These are phyloP conservation scores for Chaetomium globosum DNA, from an alignment of 2,329 filamentous ascomycete species.

Conservation along the genomic window DNA sequence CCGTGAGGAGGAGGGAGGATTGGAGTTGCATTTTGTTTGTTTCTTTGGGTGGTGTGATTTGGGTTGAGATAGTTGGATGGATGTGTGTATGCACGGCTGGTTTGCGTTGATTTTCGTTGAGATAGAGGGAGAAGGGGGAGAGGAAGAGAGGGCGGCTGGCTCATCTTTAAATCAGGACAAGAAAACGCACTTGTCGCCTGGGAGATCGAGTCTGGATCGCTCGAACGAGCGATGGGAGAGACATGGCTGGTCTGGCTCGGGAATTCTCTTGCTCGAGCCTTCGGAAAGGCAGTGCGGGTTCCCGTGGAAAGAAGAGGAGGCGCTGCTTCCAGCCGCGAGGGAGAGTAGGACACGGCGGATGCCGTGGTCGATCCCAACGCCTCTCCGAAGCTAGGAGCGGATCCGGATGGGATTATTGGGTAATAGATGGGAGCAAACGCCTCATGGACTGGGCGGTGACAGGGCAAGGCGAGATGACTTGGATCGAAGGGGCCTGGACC, in stretches of 20 bases:
- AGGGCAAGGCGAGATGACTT: slow-evolving; percentile 14
- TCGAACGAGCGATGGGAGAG: not conserved
- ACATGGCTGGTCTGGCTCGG: slow-evolving; percentile 18
- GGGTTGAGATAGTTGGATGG: not conserved
- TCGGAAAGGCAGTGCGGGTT: slow-evolving; percentile 18
- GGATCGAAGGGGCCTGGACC: slow-evolving; percentile 17
- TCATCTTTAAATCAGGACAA: slow-evolving; percentile 4
- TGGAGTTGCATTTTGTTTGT: slow-evolving; percentile 32
- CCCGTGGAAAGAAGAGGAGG: not conserved
- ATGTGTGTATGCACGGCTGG: not conserved
- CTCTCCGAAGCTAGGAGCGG: slow-evolving; percentile 15
- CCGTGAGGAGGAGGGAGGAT: slow-evolving; percentile 31
- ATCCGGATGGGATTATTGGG: slow-evolving; percentile 17
- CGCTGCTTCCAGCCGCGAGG: slow-evolving; percentile 1
- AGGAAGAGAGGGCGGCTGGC: not conserved
- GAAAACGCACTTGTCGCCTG: slow-evolving; percentile 11
- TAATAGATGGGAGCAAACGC: slow-evolving; percentile 9
- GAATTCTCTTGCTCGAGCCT: slow-evolving; percentile 1
- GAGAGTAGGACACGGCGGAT: slow-evolving; percentile 18
- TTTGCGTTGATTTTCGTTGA: not conserved
- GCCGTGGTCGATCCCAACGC: slow-evolving; percentile 24
- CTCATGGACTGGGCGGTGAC: slow-evolving; percentile 17
- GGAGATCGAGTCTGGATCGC: slow-evolving; percentile 3
- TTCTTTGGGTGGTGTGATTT: not conserved
- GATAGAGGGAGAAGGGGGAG: not conserved